Evolutionary conservation across 108 stramenopile species (phyloP).

Genomic region (Cylindrotheca fusiformis): DNA sequence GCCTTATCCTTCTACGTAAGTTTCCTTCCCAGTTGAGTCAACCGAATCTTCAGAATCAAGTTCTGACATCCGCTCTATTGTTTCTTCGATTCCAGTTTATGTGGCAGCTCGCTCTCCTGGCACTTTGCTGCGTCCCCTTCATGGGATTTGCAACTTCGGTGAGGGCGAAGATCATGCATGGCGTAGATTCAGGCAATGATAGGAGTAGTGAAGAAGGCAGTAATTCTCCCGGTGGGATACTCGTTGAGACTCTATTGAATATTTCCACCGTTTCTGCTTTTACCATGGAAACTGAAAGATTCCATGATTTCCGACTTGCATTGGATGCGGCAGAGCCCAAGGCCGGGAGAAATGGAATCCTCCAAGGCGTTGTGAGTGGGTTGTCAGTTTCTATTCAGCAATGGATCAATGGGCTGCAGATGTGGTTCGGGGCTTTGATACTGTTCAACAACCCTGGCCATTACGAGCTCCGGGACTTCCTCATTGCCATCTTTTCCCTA

Average conservation of each 20-base stretch:
- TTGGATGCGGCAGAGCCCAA: slow-evolving; percentile 34
- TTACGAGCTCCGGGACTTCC: slow-evolving; percentile 44
- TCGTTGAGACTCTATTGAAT: slow-evolving; percentile 73
- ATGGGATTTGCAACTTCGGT: background rate
- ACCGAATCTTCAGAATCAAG: background rate
- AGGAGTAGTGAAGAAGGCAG: slow-evolving; percentile 36
- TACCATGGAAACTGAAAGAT: slow-evolving; percentile 55
- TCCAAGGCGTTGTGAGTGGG: no score
- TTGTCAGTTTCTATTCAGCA: no score
- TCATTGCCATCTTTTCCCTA: slow-evolving; percentile 58
- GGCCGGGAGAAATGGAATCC: no score
- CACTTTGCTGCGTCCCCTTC: background rate
- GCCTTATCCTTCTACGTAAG: slow-evolving; percentile 48
- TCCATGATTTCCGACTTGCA: slow-evolving; percentile 55
- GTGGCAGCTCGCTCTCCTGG: slow-evolving; percentile 1
- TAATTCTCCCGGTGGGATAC: slow-evolving; percentile 63
- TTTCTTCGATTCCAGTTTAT: slow-evolving; percentile 39
- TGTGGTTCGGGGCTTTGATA: no score
- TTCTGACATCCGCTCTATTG: background rate
- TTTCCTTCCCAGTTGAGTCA: slow-evolving; percentile 8
- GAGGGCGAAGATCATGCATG: background rate
- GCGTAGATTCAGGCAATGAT: background rate
- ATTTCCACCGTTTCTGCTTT: slow-evolving; percentile 75
- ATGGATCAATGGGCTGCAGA: no score
- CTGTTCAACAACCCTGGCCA: no score